Conservation (phyloP, 2,329 filamentous ascomycete genomes). For the Ceratocystis colombiana region DNA sequence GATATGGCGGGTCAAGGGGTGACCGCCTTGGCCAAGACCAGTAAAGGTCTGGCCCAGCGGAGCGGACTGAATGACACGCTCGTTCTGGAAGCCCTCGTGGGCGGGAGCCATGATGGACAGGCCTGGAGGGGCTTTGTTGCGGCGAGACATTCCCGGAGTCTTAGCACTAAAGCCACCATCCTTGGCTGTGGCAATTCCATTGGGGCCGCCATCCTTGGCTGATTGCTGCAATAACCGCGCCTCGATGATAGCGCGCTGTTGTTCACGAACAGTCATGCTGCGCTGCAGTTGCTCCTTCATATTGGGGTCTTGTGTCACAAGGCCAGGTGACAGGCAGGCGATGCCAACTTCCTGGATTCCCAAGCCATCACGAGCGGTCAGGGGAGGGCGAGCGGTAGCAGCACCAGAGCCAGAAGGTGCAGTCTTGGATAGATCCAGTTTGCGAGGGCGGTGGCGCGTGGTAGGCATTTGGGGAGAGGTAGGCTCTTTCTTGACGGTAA, state of each 20-base stretch:
- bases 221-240: conserved; percentile 79
- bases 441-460: conserved; percentile 63
- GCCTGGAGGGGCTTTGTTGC: conserved; percentile 75
- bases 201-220: conserved; percentile 55
- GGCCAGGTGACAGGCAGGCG: conserved; percentile 88
- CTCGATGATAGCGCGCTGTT: conserved; percentile 92
- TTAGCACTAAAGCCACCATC: conserved; percentile 49
- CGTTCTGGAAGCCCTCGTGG: conserved; percentile 81
- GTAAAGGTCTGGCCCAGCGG: conserved; percentile 93
- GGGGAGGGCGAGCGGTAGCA: conserved; percentile 54
- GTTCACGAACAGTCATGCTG: conserved; percentile 84
- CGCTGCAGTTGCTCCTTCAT: conserved; percentile 94
- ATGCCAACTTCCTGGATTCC: conserved; percentile 88
- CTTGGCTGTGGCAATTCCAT: conserved; percentile 37
- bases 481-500: conserved; percentile 94
- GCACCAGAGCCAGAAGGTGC: conserved; percentile 43
- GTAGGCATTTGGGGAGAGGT: conserved; percentile 70
- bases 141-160: conserved; percentile 61
- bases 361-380: conserved; percentile 69
- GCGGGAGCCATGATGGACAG: conserved; percentile 92
- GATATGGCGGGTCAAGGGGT: conserved; percentile 65
- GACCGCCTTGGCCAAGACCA: conserved; percentile 63
- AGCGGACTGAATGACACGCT: conserved; percentile 93
- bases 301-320: conserved; percentile 89
- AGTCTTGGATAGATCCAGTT: conserved; percentile 65